Conservation (phyloP, 768 basidiomycete genomes). For the Mycena capillaripes region DNA sequence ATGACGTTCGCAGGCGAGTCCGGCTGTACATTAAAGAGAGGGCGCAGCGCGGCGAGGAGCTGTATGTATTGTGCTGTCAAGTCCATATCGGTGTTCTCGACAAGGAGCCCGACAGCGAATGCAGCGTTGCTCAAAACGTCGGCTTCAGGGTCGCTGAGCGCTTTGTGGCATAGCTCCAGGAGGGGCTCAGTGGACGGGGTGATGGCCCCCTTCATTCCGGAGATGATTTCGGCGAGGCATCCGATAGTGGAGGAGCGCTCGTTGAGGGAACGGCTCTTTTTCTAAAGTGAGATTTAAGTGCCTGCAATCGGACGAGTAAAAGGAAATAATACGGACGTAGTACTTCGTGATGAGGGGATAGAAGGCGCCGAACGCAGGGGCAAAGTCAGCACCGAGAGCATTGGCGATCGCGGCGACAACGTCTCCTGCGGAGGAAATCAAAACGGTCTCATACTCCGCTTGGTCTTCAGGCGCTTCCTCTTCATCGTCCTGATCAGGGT, state of each 20-base stretch:
- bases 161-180: constrained; percentile 86
- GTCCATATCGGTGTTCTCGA: constrained; percentile 88
- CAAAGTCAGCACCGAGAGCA: constrained; percentile 88
- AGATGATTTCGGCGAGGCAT: constrained; percentile 94
- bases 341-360: constrained; percentile 92
- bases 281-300: constrained; percentile 58
- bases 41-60: constrained; percentile 84
- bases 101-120: constrained; percentile 92
- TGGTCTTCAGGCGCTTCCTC: constrained; percentile 90
- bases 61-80: constrained; percentile 84
- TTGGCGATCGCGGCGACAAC: constrained; percentile 91
- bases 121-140: constrained; percentile 98
- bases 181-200: constrained; percentile 88
- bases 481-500: constrained; percentile 91
- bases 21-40: constrained; percentile 79
- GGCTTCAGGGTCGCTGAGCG: constrained; percentile 86
- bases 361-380: constrained; percentile 86
- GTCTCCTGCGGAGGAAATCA: constrained; percentile 95
- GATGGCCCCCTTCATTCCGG: constrained; percentile 88
- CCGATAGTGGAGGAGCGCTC: constrained; percentile 96
- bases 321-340: constrained; percentile 67
- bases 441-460: constrained; percentile 96
- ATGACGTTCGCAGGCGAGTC: constrained; percentile 75
- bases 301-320: not conserved
- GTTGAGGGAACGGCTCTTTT: constrained; percentile 87